phyloP scores from a whole-genome alignment of 179 eudicot species.

The Nepenthes alata region DNA sequence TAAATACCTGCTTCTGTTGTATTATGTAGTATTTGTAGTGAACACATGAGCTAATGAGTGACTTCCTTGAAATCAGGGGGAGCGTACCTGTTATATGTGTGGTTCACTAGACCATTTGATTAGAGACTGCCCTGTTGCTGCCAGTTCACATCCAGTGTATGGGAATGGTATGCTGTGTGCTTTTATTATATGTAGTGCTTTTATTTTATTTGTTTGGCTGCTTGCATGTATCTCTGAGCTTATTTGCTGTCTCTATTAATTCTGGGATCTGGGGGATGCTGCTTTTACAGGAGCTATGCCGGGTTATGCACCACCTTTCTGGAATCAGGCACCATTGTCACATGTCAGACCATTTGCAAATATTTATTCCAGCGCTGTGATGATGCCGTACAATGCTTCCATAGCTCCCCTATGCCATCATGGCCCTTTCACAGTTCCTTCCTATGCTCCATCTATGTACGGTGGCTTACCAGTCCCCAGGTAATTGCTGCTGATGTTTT shows the following conservation, averaged over 20 bases:
- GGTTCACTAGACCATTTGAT: conserved; percentile 68
- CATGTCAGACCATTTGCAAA: conserved; percentile 30
- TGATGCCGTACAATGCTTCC: conserved; percentile 36
- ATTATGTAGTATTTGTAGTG: no score
- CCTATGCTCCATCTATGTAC: conserved; percentile 34
- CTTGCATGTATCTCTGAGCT: neutral
- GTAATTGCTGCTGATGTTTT: conserved; percentile 17
- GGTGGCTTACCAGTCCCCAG: conserved; percentile 32
- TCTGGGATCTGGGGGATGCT: conserved; percentile 21
- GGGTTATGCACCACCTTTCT: conserved; percentile 39
- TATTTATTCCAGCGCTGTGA: conserved; percentile 41
- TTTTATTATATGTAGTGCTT: conserved; percentile 11
- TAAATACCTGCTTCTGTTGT: no score
- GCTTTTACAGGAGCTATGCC: conserved; percentile 31
- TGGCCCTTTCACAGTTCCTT: conserved; percentile 30
- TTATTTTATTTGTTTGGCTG: neutral
- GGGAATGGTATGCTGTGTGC: conserved; percentile 22
- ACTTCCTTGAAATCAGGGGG: conserved; percentile 28
- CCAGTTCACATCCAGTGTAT: conserved; percentile 18
- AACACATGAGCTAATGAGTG: conserved; percentile 1
- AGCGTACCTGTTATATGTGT: conserved; percentile 52
- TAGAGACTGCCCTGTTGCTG: conserved; percentile 51
- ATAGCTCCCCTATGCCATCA: conserved; percentile 13
- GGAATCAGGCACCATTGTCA: conserved; percentile 33
- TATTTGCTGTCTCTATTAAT: conserved; percentile 6